Evolutionary conservation across 2,329 filamentous ascomycete genomes (phyloP), one percentile per base, ranked within the genome.

Genomic region (Neonectria punicea): DNA sequence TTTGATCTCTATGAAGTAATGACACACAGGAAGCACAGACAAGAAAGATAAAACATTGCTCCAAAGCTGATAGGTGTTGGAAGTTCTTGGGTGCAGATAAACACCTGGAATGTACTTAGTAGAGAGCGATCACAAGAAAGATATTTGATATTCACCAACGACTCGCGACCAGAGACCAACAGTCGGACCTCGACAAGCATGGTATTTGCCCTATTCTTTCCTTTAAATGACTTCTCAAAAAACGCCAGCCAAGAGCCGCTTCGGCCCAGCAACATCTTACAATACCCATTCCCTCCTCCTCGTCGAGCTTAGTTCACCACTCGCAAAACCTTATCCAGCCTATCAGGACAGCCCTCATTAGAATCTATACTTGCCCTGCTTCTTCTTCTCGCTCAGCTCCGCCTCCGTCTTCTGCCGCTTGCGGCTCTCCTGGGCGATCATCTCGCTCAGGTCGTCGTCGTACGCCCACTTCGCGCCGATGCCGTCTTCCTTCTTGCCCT

Each of bases 341-440:
- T 10, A n/a, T 36, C 5, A 16, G 13, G 22, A 46, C 32, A 16
- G 8, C 44, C 39, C 8, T 55, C n/a, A 72, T 73, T 80, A 86
- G 62, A 84, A 85, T 71, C 81, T 80, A 69, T 86, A 85, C 75
- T 86, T 86, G 69, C 79, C 77, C 71, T 86, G 85, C 77, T 85
- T 89, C 79, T 82, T 87, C 83, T 91, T 90, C 68, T 88, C 86
- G 74, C 86, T 86, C 77, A 90, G 89, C 80, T 97, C 93, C 78
- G 93, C 90, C 73, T 97, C 94, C 70, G 92, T 89, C 86, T 94
- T 97, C 77, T 94, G 87, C 77, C 94, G 88, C 86, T 98, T 98
- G 70, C 93, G 87, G 76, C 90, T 93, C 82, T 98, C 96, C 74
- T 93, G 91, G 13, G 93, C 93, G 82, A 99, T 98, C 93, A 99